phyloP scores from a whole-genome alignment of 768 basidiomycete genomes.

The Tephrocybe rancida region DNA sequence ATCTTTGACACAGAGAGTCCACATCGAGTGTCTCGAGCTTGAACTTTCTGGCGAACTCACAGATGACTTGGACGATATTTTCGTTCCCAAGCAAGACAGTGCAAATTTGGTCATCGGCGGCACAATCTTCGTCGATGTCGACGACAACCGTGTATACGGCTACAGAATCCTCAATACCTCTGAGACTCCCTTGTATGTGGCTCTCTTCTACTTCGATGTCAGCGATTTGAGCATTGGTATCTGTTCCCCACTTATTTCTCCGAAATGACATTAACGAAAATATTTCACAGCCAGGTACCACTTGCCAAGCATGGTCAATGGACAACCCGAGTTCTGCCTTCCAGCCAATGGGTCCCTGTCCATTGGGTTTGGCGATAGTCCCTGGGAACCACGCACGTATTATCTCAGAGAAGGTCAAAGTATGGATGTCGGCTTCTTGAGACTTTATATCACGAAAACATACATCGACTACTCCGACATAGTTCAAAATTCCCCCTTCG shows the following conservation, averaged over 20 bases:
- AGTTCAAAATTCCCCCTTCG: neutral
- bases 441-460: neutral
- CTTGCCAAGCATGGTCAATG: neutral
- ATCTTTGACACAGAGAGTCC: neutral
- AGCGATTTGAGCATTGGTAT: conserved; percentile 4
- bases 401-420: neutral
- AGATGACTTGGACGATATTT: neutral
- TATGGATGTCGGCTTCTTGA: conserved; percentile 1
- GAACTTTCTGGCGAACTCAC: neutral
- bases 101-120: neutral
- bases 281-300: neutral
- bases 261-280: neutral
- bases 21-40: neutral
- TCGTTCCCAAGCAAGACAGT: neutral
- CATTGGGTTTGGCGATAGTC: conserved; percentile 1
- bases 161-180: neutral
- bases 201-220: neutral
- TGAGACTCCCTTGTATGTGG: neutral
- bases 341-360: neutral
- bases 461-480: neutral
- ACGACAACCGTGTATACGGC: neutral
- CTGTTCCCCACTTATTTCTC: neutral
- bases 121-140: neutral
- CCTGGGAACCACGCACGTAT: neutral
- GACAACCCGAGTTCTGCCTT: neutral